These are phyloP conservation scores for Irpex sp. DNA, from an alignment of 1,284 basidiomycete species.

Conservation along the genomic window DNA sequence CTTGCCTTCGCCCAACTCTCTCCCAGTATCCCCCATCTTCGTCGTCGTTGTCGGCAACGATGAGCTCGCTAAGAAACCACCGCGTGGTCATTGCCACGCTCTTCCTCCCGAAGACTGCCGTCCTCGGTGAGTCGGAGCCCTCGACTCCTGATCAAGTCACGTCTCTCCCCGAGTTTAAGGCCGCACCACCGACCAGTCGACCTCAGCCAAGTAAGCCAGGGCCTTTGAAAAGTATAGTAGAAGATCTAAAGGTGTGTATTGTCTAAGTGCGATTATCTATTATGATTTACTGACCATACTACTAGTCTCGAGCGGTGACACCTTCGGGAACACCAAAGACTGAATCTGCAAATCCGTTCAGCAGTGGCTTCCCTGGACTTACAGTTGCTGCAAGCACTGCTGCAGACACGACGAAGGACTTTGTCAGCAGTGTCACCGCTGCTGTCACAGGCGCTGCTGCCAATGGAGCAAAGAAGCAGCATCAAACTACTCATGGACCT, in stretches of 20 bases:
- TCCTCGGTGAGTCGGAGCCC: constrained; percentile 52
- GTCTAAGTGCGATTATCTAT: background rate
- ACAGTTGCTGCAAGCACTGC: constrained; percentile 7
- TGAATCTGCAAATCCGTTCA: constrained; percentile 36
- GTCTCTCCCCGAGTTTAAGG: constrained; percentile 19
- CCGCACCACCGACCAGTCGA: constrained; percentile 19
- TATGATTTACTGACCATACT: background rate
- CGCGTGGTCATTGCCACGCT: constrained; percentile 74
- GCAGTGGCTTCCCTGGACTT: constrained; percentile 30
- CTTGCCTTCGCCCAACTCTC: constrained; percentile 1
- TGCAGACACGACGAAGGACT: constrained; percentile 17
- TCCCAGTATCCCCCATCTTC: background rate
- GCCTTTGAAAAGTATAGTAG: constrained; percentile 67
- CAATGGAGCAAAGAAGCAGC: constrained; percentile 19
- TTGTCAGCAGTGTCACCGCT: constrained; percentile 20
- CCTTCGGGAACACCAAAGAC: constrained; percentile 35
- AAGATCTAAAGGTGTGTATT: constrained; percentile 63
- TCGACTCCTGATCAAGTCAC: constrained; percentile 35
- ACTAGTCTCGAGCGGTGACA: constrained; percentile 37
- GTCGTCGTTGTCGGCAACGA: constrained; percentile 27
- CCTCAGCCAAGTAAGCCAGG: constrained; percentile 15
- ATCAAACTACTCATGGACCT: constrained; percentile 27
- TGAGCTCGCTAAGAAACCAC: constrained; percentile 65
- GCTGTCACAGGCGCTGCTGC: constrained; percentile 13
- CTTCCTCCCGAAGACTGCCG: constrained; percentile 70